Percentiles rank a stretch among this genome's conserved stretches.
phyloP scores from a whole-genome alignment of 257 asterid genomes.

The Mitragyna speciosa region DNA sequence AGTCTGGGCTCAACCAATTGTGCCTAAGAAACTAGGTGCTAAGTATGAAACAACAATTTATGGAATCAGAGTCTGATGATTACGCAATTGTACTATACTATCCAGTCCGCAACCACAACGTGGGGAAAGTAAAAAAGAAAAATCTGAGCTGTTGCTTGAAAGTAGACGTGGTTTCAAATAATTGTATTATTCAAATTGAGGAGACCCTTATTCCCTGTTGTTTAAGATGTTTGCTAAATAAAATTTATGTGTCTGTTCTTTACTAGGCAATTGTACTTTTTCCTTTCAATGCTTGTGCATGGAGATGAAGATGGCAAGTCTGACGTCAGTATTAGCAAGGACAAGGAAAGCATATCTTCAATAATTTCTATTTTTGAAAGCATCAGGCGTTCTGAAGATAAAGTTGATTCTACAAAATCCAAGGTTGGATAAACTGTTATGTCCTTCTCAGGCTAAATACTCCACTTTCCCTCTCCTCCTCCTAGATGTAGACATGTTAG shows the following conservation, averaged over 20 bases:
- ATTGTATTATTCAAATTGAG: not conserved
- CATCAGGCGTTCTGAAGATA: conserved; percentile 82
- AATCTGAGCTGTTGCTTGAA: not conserved
- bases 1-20: not conserved
- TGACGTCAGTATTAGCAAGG: conserved; percentile 54
- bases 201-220: not conserved
- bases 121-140: not conserved
- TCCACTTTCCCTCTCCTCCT: conserved; percentile 1
- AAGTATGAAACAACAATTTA: not conserved
- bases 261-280: conserved; percentile 74
- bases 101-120: not conserved
- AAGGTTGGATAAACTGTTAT: conserved; percentile 50
- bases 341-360: conserved; percentile 63
- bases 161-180: not conserved
- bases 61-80: not conserved
- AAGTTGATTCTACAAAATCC: conserved; percentile 60
- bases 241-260: conserved; percentile 16
- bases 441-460: not conserved
- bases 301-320: conserved; percentile 74
- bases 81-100: not conserved
- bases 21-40: not conserved
- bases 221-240: conserved; percentile 12
- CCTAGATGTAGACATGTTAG: too few relatives aligned
- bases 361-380: conserved; percentile 58
- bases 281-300: conserved; percentile 87